Evolutionary conservation across 129 eudicot genomes (phyloP).

Genomic region (Scalesia atractyloides): DNA sequence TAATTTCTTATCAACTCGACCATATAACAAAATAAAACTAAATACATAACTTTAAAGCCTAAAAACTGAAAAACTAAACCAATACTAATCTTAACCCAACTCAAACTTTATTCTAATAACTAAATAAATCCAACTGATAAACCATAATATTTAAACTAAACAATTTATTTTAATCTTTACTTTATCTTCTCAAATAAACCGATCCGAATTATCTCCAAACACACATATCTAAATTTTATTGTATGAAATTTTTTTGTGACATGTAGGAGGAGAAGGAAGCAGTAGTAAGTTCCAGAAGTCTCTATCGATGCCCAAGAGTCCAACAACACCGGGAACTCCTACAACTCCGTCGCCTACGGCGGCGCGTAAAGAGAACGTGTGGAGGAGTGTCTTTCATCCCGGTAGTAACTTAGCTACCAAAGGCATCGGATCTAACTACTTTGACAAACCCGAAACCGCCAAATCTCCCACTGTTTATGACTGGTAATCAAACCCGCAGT

Average conservation of each 20-base stretch:
- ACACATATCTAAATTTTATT: too few species aligned
- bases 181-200: too few species aligned
- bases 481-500: conserved; percentile 47
- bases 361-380: conserved; percentile 79
- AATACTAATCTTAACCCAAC: too few species aligned
- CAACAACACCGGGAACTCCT: conserved; percentile 52
- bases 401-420: conserved; percentile 81
- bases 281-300: conserved; percentile 49
- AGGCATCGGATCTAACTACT: conserved; percentile 56
- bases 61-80: too few species aligned
- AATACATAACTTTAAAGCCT: too few species aligned
- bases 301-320: conserved; percentile 57
- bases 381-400: conserved; percentile 97
- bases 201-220: too few species aligned
- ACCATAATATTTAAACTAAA: too few species aligned
- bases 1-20: too few species aligned
- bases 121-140: too few species aligned
- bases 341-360: conserved; percentile 45
- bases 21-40: too few species aligned
- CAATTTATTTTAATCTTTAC: too few species aligned
- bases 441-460: conserved; percentile 62
- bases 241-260: not conserved
- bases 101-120: too few species aligned
- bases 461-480: conserved; percentile 93
- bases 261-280: conserved; percentile 52